phyloP scores from a whole-genome alignment of 2,329 filamentous ascomycete species.

The Aplosporella prunicola region DNA sequence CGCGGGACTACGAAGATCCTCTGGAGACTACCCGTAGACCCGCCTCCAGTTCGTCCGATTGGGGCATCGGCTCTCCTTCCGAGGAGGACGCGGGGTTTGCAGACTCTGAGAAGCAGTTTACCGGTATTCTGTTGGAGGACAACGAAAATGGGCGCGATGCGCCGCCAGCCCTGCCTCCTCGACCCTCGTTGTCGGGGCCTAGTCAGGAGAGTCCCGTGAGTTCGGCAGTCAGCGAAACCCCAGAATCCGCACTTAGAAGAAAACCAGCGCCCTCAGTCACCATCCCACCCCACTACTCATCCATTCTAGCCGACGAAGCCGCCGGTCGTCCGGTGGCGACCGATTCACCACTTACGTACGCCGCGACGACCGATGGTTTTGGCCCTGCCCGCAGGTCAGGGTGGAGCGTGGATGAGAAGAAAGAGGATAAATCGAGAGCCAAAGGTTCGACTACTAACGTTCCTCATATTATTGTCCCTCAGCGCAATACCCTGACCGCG shows the following conservation, averaged over 20 bases:
- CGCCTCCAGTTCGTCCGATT: constrained; percentile 12
- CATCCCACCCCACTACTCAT: constrained; percentile 37
- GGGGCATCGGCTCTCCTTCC: constrained; percentile 7
- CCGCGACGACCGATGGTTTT: constrained; percentile 32
- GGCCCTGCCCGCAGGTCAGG: constrained; percentile 7
- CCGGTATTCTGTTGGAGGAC: constrained; percentile 36
- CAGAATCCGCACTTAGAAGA: constrained; percentile 23
- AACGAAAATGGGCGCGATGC: constrained; percentile 23
- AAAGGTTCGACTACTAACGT: constrained; percentile 23
- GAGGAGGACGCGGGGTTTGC: constrained; percentile 16
- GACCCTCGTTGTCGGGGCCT: constrained; percentile 16
- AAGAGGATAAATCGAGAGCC: constrained; percentile 16
- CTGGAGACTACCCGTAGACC: constrained; percentile 22
- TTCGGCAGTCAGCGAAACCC: constrained; percentile 4
- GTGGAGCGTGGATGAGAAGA: constrained; percentile 22
- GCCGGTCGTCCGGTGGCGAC: constrained; percentile 12
- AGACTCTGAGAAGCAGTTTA: constrained; percentile 27
- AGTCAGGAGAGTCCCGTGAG: constrained; percentile 4
- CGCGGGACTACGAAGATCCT: constrained; percentile 41
- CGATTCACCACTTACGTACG: constrained; percentile 31
- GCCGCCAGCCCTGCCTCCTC: constrained; percentile 32
- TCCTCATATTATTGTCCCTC: constrained; percentile 29
- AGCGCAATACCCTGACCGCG: constrained; percentile 36
- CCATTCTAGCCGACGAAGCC: constrained; percentile 31
- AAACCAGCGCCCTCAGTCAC: constrained; percentile 34